Evolutionary conservation across 805 yeast species (phyloP), one percentile per base, ranked within the genome.

Genomic region (Zygosaccharomyces lentus): DNA sequence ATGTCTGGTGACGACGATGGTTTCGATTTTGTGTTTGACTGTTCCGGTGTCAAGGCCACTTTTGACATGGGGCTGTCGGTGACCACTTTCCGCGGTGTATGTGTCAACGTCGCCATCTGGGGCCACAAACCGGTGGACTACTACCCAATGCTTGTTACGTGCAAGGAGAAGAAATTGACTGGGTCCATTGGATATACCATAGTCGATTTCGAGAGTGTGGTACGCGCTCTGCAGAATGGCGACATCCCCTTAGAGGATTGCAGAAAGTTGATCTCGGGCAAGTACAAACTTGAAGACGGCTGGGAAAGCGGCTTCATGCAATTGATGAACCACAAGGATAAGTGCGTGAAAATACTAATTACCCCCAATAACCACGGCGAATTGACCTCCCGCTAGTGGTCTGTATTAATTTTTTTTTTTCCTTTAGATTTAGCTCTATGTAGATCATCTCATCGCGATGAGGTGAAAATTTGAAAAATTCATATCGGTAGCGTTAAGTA

Each of bases 91-190:
- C 71, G 76, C 50, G 87, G 87, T 37, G 67, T 70, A 2, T 76
- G 80, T n/a, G 77, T 78, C 25, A 81, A 81, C 60, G 74, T 81
- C 45, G 87, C 87, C 4, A 76, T 82, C 36, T 81, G 84, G 84
- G 79, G 81, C 16, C 70, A 71, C 40, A 66, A 71, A 30, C 73
- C 79, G 6, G 64, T 75, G 21, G 67, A 66, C 12, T 75, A 72
- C 57, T 69, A 69, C 51, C 83, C 82, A 45, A 80, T 78, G 81
- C 73, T 71, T 50, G 62, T 78, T 15, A 75, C 83, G 4, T 65
- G 72, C 53, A 71, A 72, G 44, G 87, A 82, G 58, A 81, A 77
- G 56, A 62, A 61, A 37, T 65, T 77, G 30, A 72, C 79, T 35
- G 87, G 85, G 2, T 78, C 84, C 1, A 78, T 80, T 70, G 79